Conservation (phyloP, 805 yeast species). For the Suhomyces vadensis region DNA sequence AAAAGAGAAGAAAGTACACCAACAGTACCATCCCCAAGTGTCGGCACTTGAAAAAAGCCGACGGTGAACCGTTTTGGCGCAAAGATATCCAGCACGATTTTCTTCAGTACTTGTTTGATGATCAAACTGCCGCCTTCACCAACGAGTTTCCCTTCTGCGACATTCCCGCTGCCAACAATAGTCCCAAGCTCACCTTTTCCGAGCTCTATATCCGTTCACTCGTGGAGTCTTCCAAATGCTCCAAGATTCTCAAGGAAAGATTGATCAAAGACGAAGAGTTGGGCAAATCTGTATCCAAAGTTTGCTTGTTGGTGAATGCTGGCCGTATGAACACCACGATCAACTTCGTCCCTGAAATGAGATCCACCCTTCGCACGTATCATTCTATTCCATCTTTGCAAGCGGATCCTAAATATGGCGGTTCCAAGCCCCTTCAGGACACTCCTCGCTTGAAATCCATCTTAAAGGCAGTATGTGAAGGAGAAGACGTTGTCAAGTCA, state of each 20-base stretch:
- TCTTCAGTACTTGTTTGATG: slow-evolving; percentile 61
- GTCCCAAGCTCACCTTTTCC: slow-evolving; percentile 67
- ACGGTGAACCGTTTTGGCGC: slow-evolving; percentile 91
- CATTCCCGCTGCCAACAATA: slow-evolving; percentile 34
- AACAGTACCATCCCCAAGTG: slow-evolving; percentile 25
- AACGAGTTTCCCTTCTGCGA: slow-evolving; percentile 54
- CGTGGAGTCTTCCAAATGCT: slow-evolving; percentile 79
- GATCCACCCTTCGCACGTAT: slow-evolving; percentile 86
- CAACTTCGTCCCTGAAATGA: slow-evolving; percentile 93
- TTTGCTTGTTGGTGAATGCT: slow-evolving; percentile 83
- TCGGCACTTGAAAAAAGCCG: slow-evolving; percentile 78
- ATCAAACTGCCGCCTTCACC: slow-evolving; percentile 65
- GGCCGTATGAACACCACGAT: slow-evolving; percentile 95
- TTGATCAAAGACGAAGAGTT: slow-evolving; percentile 59
- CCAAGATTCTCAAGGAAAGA: slow-evolving; percentile 79
- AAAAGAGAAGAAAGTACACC: slow-evolving; percentile 20
- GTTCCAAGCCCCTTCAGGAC: slow-evolving; percentile 79
- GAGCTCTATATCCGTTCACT: slow-evolving; percentile 81
- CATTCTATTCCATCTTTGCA: slow-evolving; percentile 92
- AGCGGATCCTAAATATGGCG: slow-evolving; percentile 53
- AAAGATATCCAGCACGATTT: slow-evolving; percentile 85
- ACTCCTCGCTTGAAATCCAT: slow-evolving; percentile 92
- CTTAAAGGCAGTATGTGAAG: slow-evolving; percentile 82
- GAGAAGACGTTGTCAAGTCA: slow-evolving; percentile 50
- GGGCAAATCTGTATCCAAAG: slow-evolving; percentile 73